phyloP scores from a whole-genome alignment of 139 green algal species.

The Auxenochlorella pyrenoidosa region DNA sequence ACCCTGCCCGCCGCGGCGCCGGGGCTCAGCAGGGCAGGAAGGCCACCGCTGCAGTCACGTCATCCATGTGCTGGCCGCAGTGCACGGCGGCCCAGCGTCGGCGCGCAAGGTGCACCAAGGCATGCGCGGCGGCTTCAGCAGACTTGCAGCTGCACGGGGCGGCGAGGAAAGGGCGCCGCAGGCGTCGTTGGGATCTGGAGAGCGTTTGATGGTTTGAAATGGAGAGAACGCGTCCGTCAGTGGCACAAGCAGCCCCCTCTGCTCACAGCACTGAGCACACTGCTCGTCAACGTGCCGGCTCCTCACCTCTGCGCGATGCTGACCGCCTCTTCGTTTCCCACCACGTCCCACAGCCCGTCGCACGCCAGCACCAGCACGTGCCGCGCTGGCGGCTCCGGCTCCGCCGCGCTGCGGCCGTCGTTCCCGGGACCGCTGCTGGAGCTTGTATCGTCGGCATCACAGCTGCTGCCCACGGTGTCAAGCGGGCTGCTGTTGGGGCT shows the following conservation, averaged over 20 bases:
- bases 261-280: too few species aligned
- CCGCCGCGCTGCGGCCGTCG: too few species aligned
- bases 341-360: conserved; percentile 54
- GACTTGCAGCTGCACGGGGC: conserved; percentile 2
- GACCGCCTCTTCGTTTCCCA: conserved; percentile 43
- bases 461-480: background rate
- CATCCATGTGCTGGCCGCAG: conserved; percentile 36
- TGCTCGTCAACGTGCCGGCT: too few species aligned
- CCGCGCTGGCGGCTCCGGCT: too few species aligned
- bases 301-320: conserved; percentile 34
- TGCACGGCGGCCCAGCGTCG: conserved; percentile 42
- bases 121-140: conserved; percentile 31
- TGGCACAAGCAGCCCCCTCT: too few species aligned
- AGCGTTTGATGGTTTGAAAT: too few species aligned
- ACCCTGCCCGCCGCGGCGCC: too few species aligned
- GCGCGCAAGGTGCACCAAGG: conserved; percentile 31
- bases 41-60: conserved; percentile 51
- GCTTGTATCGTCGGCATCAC: too few species aligned
- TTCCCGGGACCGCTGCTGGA: conserved; percentile 30
- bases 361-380: conserved; percentile 49
- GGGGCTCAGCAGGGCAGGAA: conserved; percentile 48
- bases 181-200: too few species aligned
- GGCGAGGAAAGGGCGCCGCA: too few species aligned
- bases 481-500: too few species aligned
- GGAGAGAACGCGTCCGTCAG: too few species aligned